Evolutionary conservation across 768 basidiomycete species (phyloP).

Genomic region (Auricularia cornea): DNA sequence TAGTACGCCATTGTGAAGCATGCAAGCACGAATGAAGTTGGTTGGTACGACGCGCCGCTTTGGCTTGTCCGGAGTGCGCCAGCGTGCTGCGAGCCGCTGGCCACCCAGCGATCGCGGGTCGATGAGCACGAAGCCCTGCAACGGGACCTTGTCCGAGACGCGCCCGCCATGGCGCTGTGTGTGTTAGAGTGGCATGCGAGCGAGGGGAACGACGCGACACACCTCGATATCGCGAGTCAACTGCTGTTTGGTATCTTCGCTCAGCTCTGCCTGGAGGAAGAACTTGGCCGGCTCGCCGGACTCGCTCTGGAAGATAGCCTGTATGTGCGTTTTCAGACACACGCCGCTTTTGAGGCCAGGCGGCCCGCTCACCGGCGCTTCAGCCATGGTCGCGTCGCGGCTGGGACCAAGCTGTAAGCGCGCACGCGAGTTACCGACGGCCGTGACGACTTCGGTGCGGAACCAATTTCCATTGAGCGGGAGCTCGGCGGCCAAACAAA

Average conservation of each 20-base stretch:
- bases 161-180: conserved; percentile 62
- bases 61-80: conserved; percentile 60
- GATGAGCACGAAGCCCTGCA: conserved; percentile 65
- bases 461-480: no score
- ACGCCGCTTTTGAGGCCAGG: no score
- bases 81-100: conserved; percentile 47
- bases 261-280: conserved; percentile 67
- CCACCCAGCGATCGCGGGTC: conserved; percentile 63
- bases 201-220: neutral
- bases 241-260: neutral
- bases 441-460: no score
- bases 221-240: conserved; percentile 58
- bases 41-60: conserved; percentile 73
- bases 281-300: conserved; percentile 69
- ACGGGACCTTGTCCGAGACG: conserved; percentile 70
- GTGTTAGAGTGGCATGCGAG: neutral
- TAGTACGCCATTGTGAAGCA: conserved; percentile 61
- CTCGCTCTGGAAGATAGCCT: conserved; percentile 68
- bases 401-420: neutral
- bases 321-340: neutral
- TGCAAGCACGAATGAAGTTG: conserved; percentile 79
- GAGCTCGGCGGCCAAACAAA: no score
- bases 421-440: no score
- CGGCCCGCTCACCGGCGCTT: no score
- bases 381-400: no score